Evolutionary conservation across 1,284 basidiomycete genomes (phyloP), one percentile per base, ranked within the genome.

Genomic region (Schizopora paradoxa): DNA sequence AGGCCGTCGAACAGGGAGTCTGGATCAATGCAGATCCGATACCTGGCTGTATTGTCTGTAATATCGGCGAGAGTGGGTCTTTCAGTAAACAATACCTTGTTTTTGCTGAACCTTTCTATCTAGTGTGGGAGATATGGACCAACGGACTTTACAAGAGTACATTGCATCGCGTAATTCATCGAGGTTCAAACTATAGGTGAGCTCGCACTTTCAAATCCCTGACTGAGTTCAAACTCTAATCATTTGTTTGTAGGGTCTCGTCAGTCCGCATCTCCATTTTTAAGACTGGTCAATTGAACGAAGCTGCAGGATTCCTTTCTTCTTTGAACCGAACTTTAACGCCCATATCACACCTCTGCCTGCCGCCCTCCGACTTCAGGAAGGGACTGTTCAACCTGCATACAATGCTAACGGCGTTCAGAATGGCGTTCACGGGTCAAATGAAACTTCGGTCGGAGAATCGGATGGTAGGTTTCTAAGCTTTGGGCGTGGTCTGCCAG

Each of bases 71-170:
- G 70, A 91, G 87, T 87, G 48, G 61, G 81, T 66, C 6, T 14
- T 13, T 21, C n/a, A n/a, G n/a, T n/a, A n/a, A 22, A 41, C 18
- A 18, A 13, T 34, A 40, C 8, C 7, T 39, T 27, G 19, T 18
- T 18, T 37, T 41, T 19, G 13, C 41, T 56, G 7, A 51, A 40
- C 22, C 18, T 36, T 19, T 28, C 25, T 10, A 43, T 44, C 2
- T 52, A 85, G 82, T 87, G 84, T 88, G 86, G 84, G 86, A 91
- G 69, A 73, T 82, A 31, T 91, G 89, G 89, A 82, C 82, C 8
- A 80, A 83, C 54, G 87, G 87, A 0, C 60, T 91, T 45, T 91
- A 91, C 59, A 74, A 72, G 54, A 74, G 76, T 44, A 91, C 89
- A 1, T 66, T 91, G 16, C 88, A 91, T 60, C 73, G 86, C 6